Conservation (phyloP, 1,284 basidiomycete genomes). For the Entoloma clypeatum region DNA sequence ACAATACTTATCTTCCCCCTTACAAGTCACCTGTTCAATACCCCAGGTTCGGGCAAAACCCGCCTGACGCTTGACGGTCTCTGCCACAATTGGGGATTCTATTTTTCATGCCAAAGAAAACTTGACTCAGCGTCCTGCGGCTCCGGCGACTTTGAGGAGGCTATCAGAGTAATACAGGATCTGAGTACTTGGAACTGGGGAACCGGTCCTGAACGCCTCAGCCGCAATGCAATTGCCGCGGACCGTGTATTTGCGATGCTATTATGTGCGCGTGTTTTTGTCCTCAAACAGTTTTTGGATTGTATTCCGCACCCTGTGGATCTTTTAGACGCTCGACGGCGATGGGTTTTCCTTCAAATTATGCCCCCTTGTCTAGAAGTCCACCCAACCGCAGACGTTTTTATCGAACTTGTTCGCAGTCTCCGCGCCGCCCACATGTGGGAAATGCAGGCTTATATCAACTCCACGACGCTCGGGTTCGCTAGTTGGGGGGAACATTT, state of each 20-base stretch:
- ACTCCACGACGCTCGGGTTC: neutral
- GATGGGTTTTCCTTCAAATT: conserved; percentile 6
- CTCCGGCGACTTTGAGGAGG: conserved; percentile 1
- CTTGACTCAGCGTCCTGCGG: conserved; percentile 1
- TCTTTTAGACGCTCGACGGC: conserved; percentile 5
- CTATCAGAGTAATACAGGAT: conserved; percentile 3
- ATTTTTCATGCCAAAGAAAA: too few species aligned
- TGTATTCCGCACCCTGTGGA: conserved; percentile 3
- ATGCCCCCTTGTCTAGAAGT: conserved; percentile 4
- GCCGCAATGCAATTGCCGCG: neutral
- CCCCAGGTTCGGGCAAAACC: neutral
- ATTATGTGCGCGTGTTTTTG: conserved; percentile 8
- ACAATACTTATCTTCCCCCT: conserved; percentile 2
- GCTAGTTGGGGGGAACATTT: neutral
- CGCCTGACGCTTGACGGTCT: conserved; percentile 4
- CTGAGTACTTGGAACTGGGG: too few species aligned
- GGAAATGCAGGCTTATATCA: conserved; percentile 3
- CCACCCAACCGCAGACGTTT: conserved; percentile 1
- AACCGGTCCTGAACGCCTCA: neutral
- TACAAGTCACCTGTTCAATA: conserved; percentile 5
- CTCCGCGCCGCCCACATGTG: neutral
- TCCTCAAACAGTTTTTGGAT: conserved; percentile 7
- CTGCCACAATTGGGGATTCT: conserved; percentile 3
- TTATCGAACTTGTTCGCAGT: too few species aligned
- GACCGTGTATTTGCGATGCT: conserved; percentile 1